phyloP scores from a whole-genome alignment of 495 filamentous ascomycete species.

The Tuber borchii region DNA sequence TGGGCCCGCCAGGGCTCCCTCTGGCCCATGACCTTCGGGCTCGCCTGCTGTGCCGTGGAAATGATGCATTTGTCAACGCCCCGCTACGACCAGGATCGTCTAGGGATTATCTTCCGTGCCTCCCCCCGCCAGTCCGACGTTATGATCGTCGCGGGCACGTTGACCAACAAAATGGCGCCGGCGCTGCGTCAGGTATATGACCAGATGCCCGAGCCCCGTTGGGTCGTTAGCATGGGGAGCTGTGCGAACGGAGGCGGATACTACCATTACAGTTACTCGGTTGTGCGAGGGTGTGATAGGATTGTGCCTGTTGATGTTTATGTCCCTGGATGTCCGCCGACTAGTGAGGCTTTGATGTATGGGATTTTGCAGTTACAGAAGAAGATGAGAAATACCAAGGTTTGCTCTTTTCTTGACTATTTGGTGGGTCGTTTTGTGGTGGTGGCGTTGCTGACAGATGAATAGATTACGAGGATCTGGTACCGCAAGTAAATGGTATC shows the following conservation, averaged over 20 bases:
- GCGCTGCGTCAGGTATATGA: conserved; percentile 93
- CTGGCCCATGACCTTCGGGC: conserved; percentile 97
- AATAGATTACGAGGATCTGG: conserved; percentile 47
- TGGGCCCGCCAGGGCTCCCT: conserved; percentile 90
- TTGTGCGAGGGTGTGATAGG: conserved; percentile 78
- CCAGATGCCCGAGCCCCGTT: conserved; percentile 93
- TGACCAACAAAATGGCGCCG: conserved; percentile 98
- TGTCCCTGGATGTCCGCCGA: conserved; percentile 87
- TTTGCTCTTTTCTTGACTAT: conserved; percentile 40
- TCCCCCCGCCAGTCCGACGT: conserved; percentile 93
- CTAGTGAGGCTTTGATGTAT: conserved; percentile 80
- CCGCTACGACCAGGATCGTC: conserved; percentile 90
- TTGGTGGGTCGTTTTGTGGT: conserved; percentile 60
- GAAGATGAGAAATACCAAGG: conserved; percentile 77
- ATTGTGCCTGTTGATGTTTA: conserved; percentile 91
- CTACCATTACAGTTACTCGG: conserved; percentile 89
- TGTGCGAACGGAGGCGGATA: conserved; percentile 92
- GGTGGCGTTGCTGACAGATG: conserved; percentile 25
- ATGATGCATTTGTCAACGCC: conserved; percentile 98
- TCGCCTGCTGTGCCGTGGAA: conserved; percentile 93
- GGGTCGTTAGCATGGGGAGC: conserved; percentile 87
- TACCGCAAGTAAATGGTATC: conserved; percentile 39
- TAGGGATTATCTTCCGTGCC: conserved; percentile 95
- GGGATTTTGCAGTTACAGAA: conserved; percentile 80
- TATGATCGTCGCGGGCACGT: conserved; percentile 93